phyloP scores from a whole-genome alignment of 305 asterid genomes.

The Plantago lanceolata region DNA sequence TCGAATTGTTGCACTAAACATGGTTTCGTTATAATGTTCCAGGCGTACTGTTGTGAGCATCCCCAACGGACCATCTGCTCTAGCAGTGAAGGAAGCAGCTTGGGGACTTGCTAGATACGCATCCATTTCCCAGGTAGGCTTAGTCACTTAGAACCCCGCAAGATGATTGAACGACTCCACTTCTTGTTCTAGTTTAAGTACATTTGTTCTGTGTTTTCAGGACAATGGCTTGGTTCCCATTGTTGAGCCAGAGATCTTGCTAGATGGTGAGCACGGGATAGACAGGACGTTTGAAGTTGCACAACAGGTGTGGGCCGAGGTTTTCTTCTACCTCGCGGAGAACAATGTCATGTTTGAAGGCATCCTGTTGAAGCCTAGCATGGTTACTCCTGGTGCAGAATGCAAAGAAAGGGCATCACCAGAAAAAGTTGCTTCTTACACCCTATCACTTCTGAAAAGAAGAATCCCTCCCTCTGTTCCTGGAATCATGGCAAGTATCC shows the following conservation, averaged over 20 bases:
- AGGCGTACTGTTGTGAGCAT: constrained; percentile 75
- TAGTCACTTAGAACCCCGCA: neutral
- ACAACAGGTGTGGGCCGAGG: constrained; percentile 60
- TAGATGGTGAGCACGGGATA: constrained; percentile 51
- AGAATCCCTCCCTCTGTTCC: constrained; percentile 70
- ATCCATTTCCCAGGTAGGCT: constrained; percentile 54
- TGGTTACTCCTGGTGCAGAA: constrained; percentile 70
- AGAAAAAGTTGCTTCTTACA: constrained; percentile 44
- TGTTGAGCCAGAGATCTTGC: constrained; percentile 67
- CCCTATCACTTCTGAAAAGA: constrained; percentile 46
- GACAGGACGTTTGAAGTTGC: constrained; percentile 52
- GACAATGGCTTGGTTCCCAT: constrained; percentile 67
- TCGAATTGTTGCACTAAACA: neutral
- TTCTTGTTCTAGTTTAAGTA: neutral
- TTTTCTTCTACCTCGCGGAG: constrained; percentile 60
- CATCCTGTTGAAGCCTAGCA: constrained; percentile 59
- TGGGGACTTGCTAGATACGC: constrained; percentile 82
- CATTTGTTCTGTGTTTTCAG: constrained; percentile 25
- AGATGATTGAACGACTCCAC: neutral
- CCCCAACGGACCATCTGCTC: constrained; percentile 66
- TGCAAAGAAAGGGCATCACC: constrained; percentile 52
- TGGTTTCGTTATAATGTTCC: neutral
- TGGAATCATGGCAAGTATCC: constrained; percentile 58
- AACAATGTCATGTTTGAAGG: constrained; percentile 62
- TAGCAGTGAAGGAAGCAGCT: constrained; percentile 70